Percentiles rank a stretch among this genome's conserved stretches.
Evolutionary conservation across 495 filamentous ascomycete species (phyloP).

Genomic region (Parathielavia appendiculata): DNA sequence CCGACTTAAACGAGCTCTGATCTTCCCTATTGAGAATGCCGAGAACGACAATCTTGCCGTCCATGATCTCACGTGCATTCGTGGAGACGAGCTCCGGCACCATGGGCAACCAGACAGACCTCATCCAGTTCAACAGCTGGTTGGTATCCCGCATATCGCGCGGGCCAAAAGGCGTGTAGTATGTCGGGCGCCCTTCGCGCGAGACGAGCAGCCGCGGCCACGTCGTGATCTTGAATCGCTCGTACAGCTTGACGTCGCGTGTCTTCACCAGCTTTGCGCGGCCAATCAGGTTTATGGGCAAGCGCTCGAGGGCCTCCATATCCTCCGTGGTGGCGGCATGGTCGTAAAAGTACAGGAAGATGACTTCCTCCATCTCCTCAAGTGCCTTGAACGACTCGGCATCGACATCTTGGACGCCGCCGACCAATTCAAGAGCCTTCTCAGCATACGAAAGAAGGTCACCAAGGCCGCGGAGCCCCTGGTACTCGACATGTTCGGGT

Average conservation of each 20-base stretch:
- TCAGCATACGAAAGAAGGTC: constrained; percentile 83
- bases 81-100: constrained; percentile 88
- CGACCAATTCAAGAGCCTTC: constrained; percentile 74
- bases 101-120: constrained; percentile 92
- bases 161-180: constrained; percentile 78
- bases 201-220: constrained; percentile 90
- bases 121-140: constrained; percentile 86
- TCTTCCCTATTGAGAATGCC: constrained; percentile 79
- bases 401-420: constrained; percentile 74
- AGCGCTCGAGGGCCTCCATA: constrained; percentile 77
- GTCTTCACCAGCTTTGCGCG: constrained; percentile 91
- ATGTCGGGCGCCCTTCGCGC: constrained; percentile 79
- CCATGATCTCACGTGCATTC: constrained; percentile 92
- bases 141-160: constrained; percentile 84
- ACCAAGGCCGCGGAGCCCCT: constrained; percentile 85
- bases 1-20: constrained; percentile 67
- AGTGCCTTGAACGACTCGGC: constrained; percentile 69
- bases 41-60: constrained; percentile 85
- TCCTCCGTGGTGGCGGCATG: constrained; percentile 89
- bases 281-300: constrained; percentile 81
- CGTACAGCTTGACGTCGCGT: constrained; percentile 61
- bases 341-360: constrained; percentile 97
- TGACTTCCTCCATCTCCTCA: constrained; percentile 89
- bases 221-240: constrained; percentile 87
- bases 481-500: constrained; percentile 86